Evolutionary conservation across 1,284 basidiomycete genomes (phyloP), one percentile per base, ranked within the genome.

Genomic region (Ganoderma lucidum): DNA sequence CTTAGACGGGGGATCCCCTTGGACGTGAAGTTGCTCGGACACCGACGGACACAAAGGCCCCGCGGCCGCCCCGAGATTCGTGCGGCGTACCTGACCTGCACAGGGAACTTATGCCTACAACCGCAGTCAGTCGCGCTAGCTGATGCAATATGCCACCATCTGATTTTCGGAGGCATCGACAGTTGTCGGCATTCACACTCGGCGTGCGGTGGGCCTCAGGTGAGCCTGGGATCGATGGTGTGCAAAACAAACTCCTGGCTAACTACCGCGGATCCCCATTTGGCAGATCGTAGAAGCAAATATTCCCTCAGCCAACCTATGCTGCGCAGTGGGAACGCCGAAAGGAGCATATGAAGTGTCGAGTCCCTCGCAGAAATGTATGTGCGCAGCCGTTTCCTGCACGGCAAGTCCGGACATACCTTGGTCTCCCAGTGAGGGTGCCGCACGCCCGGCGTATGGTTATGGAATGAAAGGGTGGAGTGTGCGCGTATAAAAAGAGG

Each of bases 261-360:
- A 51, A 51, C n/a, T 51, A 51, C 48, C 48, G 23, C 48, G n/a
- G n/a, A 51, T 23, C 48, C 9, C 48, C 48, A 51, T 51, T 51
- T 51, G 48, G 48, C 48, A 4, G 48, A 23, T 23, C 9, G 0
- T 28, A 10, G 48, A 28, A 51, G 48, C 48, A 23, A 17, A 51
- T 23, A 9, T 51, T 51, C n/a, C 23, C 48, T 51, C 48, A n/a
- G 9, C 28, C 9, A n/a, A 12, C 48, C 23, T 17, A 28, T 51
- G n/a, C 23, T 51, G 48, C 23, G 48, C 48, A 23, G 48, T 51
- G 3, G 23, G 12, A 51, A 23, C 48, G 19, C n/a, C 48, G 8
- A 28, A 51, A n/a, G n/a, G 23, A 23, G n/a, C 48, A 10, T 23
- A n/a, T 51, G 4, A 5, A 48, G 19, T n/a, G 19, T 48, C 2